Evolutionary conservation across 2,329 filamentous ascomycete species (phyloP), one percentile per base, ranked within the genome.

Genomic region (Fusarium liriodendri): DNA sequence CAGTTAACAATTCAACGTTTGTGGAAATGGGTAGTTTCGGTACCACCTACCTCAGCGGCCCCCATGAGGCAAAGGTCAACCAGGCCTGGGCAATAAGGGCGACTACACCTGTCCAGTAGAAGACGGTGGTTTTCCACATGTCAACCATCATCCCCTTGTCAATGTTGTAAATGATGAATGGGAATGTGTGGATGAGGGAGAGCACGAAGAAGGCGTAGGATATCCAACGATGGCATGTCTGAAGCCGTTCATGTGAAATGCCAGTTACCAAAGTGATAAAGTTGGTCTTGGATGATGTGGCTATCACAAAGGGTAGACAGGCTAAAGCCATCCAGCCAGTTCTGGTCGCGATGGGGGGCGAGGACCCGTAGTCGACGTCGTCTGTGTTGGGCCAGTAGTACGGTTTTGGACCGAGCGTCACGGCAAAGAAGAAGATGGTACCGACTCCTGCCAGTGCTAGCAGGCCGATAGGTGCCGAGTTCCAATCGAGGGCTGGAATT

Each of bases 1-100:
- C 2, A 45, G 40, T 45, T 2, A 45, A 22, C 7, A 14, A 7
- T 1, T 20, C 10, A 6, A 2, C n/a, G 10, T 11, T 20, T 20
- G n/a, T 7, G 10, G n/a, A 1, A 20, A 13, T 4, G 3, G 18
- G 5, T 40, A 11, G n/a, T 6, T 20, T 40, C 1, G n/a, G 0
- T n/a, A 4, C 20, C 38, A 3, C 38, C 10, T 42, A 45, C 40
- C 40, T 45, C 20, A 45, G 20, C 4, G 40, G 20, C 11, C 40
- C 40, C 40, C 20, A 45, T 14, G 40, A 45, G 20, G 40, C 40
- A 45, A 45, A 22, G 40, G 40, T 45, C 40, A 45, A 22, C 40
- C 40, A 45, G 40, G 40, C 40, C 40, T 45, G 40, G 13, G 40
- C 40, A 9, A 45, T 45, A 22, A 45, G 40, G 1, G 40, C 40